These are phyloP conservation scores for Arthrobotrys conoides DNA, from an alignment of 2,329 filamentous ascomycete species.

Conservation along the genomic window DNA sequence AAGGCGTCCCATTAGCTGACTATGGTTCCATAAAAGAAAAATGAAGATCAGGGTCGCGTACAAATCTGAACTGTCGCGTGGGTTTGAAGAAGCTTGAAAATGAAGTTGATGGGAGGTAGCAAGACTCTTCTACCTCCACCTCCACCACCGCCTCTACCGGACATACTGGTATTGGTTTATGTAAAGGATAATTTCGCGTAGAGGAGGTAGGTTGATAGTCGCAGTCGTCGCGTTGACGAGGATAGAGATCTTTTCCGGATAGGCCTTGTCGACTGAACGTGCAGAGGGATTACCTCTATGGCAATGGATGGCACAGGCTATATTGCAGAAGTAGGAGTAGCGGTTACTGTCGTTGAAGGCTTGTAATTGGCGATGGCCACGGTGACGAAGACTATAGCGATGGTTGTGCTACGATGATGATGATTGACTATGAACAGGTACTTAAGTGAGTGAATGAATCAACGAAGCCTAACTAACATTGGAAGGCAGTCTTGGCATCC, in stretches of 20 bases:
- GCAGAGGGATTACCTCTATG: neutral
- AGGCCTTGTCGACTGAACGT: neutral
- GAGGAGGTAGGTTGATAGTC: neutral
- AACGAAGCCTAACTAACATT: neutral
- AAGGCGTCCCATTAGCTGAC: slow-evolving; percentile 7
- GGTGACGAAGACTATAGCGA: neutral
- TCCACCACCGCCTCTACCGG: slow-evolving; percentile 65
- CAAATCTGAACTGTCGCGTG: slow-evolving; percentile 91
- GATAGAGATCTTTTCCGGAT: neutral
- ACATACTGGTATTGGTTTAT: slow-evolving; percentile 27
- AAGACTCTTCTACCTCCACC: slow-evolving; percentile 77
- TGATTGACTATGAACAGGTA: neutral
- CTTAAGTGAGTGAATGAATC: neutral
- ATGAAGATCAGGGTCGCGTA: slow-evolving; percentile 28
- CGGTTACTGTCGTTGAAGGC: neutral
- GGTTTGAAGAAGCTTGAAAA: slow-evolving; percentile 88
- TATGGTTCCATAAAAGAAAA: neutral
- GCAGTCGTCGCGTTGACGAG: slow-evolving; percentile 13
- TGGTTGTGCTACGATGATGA: slow-evolving; percentile 9
- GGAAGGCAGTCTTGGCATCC: neutral
- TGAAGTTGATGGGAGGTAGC: slow-evolving; percentile 85
- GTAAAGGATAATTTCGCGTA: slow-evolving; percentile 15
- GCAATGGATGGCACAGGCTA: neutral
- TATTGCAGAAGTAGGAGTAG: too few species aligned
- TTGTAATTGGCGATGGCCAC: neutral